A percentile compares a stretch with the other conserved stretches of the same genome.
Evolutionary conservation across 768 basidiomycete species (phyloP).

Genomic region (Kwoniella bestiolae): DNA sequence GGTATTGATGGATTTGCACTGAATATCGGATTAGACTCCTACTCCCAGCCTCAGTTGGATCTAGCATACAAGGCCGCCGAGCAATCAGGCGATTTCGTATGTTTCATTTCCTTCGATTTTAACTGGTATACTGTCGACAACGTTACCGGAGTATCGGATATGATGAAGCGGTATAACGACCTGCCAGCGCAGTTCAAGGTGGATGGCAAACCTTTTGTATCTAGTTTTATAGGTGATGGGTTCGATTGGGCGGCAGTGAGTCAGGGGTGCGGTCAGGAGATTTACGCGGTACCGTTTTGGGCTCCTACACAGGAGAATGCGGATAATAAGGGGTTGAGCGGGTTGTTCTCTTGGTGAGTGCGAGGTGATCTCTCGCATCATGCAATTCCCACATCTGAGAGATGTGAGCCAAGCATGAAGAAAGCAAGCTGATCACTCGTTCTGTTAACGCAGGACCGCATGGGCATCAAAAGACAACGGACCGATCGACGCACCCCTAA

Average conservation of each 20-base stretch:
- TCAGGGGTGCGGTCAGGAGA: conserved; percentile 28
- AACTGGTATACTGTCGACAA: conserved; percentile 53
- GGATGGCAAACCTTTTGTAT: conserved; percentile 53
- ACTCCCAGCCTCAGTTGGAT: conserved; percentile 51
- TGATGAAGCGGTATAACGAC: conserved; percentile 41
- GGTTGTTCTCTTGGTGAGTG: conserved; percentile 55
- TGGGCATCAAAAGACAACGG: conserved; percentile 54
- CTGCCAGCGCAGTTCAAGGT: conserved; percentile 46
- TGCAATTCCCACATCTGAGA: background rate
- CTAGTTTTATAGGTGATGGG: conserved; percentile 56
- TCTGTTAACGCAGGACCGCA: conserved; percentile 38
- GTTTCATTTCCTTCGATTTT: conserved; percentile 58
- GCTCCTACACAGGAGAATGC: conserved; percentile 43
- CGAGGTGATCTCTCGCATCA: too few relatives aligned
- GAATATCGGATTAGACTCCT: conserved; percentile 54
- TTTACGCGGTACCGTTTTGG: conserved; percentile 55
- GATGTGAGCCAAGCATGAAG: background rate
- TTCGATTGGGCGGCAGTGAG: conserved; percentile 49
- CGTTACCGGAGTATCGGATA: conserved; percentile 26
- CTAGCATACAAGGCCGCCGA: conserved; percentile 51
- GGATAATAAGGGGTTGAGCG: conserved; percentile 36
- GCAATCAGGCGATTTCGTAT: conserved; percentile 39
- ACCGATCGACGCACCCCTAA: conserved; percentile 43
- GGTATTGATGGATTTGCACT: conserved; percentile 54
- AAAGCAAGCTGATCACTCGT: background rate